Conservation (phyloP, 2,329 filamentous ascomycete species). For the Penicillium sp. region DNA sequence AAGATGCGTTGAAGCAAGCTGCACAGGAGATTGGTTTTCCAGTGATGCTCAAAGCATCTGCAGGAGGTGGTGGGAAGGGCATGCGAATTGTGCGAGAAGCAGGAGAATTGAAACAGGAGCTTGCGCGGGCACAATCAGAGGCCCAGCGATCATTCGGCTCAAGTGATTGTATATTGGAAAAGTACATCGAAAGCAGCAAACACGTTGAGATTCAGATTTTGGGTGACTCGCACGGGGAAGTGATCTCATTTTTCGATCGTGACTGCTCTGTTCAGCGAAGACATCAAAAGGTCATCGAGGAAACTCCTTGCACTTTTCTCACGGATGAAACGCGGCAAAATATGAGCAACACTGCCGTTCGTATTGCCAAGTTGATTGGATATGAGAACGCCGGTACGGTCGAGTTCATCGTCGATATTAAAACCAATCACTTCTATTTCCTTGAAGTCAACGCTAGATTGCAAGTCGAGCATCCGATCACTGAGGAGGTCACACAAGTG, state of each 20-base stretch:
- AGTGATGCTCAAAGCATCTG: conserved; percentile 4
- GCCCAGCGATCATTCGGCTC: neutral
- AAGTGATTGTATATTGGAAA: conserved; percentile 5
- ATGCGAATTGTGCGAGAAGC: neutral
- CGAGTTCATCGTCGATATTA: conserved; percentile 46
- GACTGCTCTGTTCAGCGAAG: conserved; percentile 52
- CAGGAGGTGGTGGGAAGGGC: conserved; percentile 11
- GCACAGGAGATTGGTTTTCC: conserved; percentile 20
- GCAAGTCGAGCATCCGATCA: conserved; percentile 49
- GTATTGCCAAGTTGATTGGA: conserved; percentile 1
- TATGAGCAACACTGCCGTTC: conserved; percentile 36
- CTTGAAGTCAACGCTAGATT: conserved; percentile 49
- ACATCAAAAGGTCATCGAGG: conserved; percentile 52
- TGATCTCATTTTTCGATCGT: conserved; percentile 43
- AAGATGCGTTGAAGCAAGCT: neutral
- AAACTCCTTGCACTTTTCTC: conserved; percentile 39
- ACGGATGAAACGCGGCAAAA: conserved; percentile 24
- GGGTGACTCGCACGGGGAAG: conserved; percentile 28
- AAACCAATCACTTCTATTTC: conserved; percentile 42
- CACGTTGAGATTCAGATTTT: conserved; percentile 11
- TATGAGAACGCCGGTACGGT: conserved; percentile 47
- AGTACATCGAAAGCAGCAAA: conserved; percentile 5
- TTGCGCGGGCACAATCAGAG: neutral
- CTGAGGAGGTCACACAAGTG: conserved; percentile 35
- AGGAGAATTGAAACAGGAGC: neutral